Conservation (phyloP, 2,329 filamentous ascomycete genomes). For the Cladophialophora exuberans region DNA sequence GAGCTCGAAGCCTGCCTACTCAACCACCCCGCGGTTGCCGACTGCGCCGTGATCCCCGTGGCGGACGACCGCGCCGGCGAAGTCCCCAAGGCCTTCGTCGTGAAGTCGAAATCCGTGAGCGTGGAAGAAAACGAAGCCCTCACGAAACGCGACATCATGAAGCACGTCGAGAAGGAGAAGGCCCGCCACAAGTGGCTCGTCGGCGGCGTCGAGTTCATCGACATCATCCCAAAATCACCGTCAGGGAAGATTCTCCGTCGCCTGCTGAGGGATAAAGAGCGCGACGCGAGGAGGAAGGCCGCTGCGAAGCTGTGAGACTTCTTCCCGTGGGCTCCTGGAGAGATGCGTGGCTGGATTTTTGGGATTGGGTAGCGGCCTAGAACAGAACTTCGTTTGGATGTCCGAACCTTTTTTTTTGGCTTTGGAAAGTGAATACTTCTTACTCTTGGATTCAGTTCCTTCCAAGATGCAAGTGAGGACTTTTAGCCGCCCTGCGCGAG, state of each 20-base stretch:
- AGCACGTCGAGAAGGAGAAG: slow-evolving; percentile 64
- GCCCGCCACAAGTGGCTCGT: slow-evolving; percentile 65
- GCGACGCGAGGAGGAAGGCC: slow-evolving; percentile 64
- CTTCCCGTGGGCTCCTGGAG: too few relatives aligned
- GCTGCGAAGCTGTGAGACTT: slow-evolving; percentile 72
- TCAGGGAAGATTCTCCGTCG: slow-evolving; percentile 67
- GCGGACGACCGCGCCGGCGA: slow-evolving; percentile 66
- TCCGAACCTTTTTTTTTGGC: too few relatives aligned
- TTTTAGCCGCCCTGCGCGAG: too few relatives aligned
- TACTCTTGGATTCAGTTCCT: too few relatives aligned
- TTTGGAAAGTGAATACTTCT: too few relatives aligned
- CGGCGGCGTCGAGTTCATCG: slow-evolving; percentile 62
- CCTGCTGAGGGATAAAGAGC: slow-evolving; percentile 74
- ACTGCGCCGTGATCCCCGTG: slow-evolving; percentile 77
- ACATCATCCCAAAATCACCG: slow-evolving; percentile 63
- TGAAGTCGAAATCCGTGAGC: slow-evolving; percentile 58
- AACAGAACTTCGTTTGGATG: too few relatives aligned
- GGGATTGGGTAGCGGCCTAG: too few relatives aligned
- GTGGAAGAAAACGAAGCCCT: slow-evolving; percentile 57
- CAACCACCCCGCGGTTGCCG: slow-evolving; percentile 72
- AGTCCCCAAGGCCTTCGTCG: slow-evolving; percentile 66
- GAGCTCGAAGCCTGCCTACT: slow-evolving; percentile 82
- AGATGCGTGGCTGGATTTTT: too few relatives aligned
- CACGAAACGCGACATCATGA: slow-evolving; percentile 55
- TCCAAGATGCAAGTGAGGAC: too few relatives aligned